Evolutionary conservation across 78 protist species (phyloP).

Genomic region (Guillardia theta): DNA sequence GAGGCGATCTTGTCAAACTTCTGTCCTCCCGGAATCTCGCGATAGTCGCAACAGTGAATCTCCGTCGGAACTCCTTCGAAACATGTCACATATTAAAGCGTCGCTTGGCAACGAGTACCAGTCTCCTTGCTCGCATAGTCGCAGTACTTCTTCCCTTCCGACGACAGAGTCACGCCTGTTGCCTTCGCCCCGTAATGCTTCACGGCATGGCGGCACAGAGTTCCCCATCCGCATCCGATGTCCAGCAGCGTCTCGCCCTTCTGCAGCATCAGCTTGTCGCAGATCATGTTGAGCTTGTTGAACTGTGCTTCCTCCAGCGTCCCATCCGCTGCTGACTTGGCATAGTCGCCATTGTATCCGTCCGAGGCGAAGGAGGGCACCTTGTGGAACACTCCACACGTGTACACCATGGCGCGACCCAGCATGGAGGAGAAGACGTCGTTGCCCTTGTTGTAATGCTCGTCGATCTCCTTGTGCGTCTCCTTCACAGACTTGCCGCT

Average conservation of each 20-base stretch:
- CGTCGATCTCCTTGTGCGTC: conserved; percentile 40
- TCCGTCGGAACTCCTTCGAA: background rate
- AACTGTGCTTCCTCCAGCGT: conserved; percentile 60
- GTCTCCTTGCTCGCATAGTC: background rate
- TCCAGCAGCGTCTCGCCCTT: conserved; percentile 49
- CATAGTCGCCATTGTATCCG: background rate
- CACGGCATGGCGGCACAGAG: conserved; percentile 60
- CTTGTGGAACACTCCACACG: conserved; percentile 38
- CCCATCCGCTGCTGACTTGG: background rate
- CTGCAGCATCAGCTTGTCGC: conserved; percentile 56
- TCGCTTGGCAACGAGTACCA: background rate
- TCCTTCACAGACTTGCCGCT: background rate
- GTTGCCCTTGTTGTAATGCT: conserved; percentile 65
- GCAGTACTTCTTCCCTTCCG: background rate
- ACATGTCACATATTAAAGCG: background rate
- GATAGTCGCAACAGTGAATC: conserved; percentile 51
- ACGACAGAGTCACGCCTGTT: conserved; percentile 50
- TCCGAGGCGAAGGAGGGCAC: background rate
- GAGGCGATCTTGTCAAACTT: conserved; percentile 47
- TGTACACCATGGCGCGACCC: conserved; percentile 57
- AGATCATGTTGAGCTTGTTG: conserved; percentile 50
- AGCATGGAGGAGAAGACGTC: conserved; percentile 56
- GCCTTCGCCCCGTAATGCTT: background rate
- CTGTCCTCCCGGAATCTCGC: conserved; percentile 30
- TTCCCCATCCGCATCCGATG: conserved; percentile 75